Percentiles rank a stretch among this genome's conserved stretches.
phyloP scores from a whole-genome alignment of 2,329 filamentous ascomycete species.

The Septoria petroselini region DNA sequence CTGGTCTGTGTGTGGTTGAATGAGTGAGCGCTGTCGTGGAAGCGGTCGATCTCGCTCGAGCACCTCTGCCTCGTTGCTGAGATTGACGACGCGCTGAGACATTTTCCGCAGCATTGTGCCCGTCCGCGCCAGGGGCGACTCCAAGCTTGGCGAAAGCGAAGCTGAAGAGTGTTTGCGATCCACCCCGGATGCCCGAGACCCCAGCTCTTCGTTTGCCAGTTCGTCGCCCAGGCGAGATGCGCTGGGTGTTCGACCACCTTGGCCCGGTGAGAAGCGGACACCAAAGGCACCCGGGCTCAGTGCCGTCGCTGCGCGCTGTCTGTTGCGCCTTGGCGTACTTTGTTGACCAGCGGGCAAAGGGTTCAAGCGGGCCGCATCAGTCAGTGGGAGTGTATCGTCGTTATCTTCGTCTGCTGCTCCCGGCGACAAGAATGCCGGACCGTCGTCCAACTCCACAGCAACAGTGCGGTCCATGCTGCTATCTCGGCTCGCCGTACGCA shows the following conservation, averaged over 20 bases:
- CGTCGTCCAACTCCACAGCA: conserved; percentile 52
- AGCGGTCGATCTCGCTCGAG: conserved; percentile 75
- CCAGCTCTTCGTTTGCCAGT: conserved; percentile 57
- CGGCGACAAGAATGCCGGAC: conserved; percentile 54
- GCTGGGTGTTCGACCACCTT: conserved; percentile 39
- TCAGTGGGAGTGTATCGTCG: conserved; percentile 60
- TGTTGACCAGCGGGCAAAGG: conserved; percentile 53
- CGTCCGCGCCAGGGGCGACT: conserved; percentile 50
- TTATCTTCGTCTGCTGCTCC: conserved; percentile 41
- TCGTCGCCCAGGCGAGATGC: conserved; percentile 59
- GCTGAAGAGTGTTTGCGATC: conserved; percentile 40
- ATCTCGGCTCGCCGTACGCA: conserved; percentile 28
- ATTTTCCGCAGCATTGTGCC: conserved; percentile 62
- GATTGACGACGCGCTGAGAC: conserved; percentile 95
- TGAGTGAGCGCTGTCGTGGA: conserved; percentile 58
- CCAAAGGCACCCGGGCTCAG: conserved; percentile 45
- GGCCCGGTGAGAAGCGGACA: conserved; percentile 51
- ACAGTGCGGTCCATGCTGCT: conserved; percentile 32
- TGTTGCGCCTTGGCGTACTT: conserved; percentile 43
- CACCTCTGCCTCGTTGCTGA: conserved; percentile 86
- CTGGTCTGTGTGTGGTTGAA: conserved; percentile 12
- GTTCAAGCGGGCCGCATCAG: conserved; percentile 54
- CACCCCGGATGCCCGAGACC: conserved; percentile 41
- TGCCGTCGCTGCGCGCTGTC: conserved; percentile 42
- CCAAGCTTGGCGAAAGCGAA: conserved; percentile 47